Percentiles rank a stretch among this genome's conserved stretches.
phyloP scores from a whole-genome alignment of 306 rosid genomes.

The Arachis hypogaea region DNA sequence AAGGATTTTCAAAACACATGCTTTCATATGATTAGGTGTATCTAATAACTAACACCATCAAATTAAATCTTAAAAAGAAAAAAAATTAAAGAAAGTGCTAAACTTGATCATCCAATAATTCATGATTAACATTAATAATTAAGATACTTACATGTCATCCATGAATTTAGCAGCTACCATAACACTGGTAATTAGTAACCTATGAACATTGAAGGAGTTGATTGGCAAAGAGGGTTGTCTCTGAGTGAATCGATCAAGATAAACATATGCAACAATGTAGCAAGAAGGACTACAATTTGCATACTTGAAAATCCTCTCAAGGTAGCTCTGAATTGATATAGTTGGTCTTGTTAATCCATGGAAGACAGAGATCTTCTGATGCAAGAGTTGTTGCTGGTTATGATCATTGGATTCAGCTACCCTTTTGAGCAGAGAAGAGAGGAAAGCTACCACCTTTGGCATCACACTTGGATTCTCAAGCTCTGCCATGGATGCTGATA shows the following conservation, averaged over 20 bases:
- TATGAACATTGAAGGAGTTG: conserved; percentile 86
- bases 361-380: conserved; percentile 79
- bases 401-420: conserved; percentile 79
- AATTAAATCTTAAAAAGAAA: conserved; percentile 22
- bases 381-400: conserved; percentile 46
- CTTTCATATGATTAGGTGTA: conserved; percentile 19
- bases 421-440: conserved; percentile 81
- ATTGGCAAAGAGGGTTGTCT: conserved; percentile 75
- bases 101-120: neutral
- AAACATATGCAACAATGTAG: conserved; percentile 85
- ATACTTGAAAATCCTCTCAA: conserved; percentile 90
- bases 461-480: conserved; percentile 74
- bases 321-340: conserved; percentile 76
- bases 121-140: neutral
- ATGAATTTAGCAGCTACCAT: conserved; percentile 96
- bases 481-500: conserved; percentile 68
- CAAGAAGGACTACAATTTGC: conserved; percentile 94
- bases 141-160: conserved; percentile 85
- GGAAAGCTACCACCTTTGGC: conserved; percentile 71
- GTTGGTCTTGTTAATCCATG: conserved; percentile 85
- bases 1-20: neutral
- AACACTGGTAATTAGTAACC: conserved; percentile 88
- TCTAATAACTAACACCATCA: neutral
- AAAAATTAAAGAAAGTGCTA: neutral
- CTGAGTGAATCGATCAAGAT: conserved; percentile 89